Percentiles rank a stretch among this genome's conserved stretches.
Conservation (phyloP, 2,329 filamentous ascomycete species). For the Sarocladium strictum region DNA sequence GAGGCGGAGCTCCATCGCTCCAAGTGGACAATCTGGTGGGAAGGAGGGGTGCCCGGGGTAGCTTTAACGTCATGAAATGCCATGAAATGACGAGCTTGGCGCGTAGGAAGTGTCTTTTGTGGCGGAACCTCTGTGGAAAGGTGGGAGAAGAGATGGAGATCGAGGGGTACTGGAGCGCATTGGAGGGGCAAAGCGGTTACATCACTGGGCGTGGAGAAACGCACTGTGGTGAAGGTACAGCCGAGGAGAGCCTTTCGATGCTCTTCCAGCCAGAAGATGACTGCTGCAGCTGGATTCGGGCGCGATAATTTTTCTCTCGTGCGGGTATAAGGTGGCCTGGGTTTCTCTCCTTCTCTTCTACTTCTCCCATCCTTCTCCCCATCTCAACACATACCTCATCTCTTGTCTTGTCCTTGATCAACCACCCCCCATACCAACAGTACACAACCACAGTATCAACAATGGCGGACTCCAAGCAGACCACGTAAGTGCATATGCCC, state of each 20-base stretch:
- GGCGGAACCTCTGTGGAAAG: not conserved
- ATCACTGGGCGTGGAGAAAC: not conserved
- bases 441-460: not conserved
- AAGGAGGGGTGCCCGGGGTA: not conserved
- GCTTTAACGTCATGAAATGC: constrained; percentile 2
- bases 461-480: constrained; percentile 25
- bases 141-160: not conserved
- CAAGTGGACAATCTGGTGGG: not conserved
- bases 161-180: no score
- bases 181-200: constrained; percentile 3
- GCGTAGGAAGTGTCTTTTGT: not conserved
- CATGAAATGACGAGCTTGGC: not conserved
- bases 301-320: not conserved
- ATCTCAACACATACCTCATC: not conserved
- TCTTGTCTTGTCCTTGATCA: not conserved
- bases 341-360: not conserved
- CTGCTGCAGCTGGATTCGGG: not conserved
- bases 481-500: constrained; percentile 14
- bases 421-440: not conserved
- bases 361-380: not conserved
- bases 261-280: not conserved
- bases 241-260: not conserved
- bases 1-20: not conserved
- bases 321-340: not conserved
- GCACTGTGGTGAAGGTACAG: not conserved